Conservation (phyloP, 1,284 basidiomycete species). For the Lentinus polychrous region DNA sequence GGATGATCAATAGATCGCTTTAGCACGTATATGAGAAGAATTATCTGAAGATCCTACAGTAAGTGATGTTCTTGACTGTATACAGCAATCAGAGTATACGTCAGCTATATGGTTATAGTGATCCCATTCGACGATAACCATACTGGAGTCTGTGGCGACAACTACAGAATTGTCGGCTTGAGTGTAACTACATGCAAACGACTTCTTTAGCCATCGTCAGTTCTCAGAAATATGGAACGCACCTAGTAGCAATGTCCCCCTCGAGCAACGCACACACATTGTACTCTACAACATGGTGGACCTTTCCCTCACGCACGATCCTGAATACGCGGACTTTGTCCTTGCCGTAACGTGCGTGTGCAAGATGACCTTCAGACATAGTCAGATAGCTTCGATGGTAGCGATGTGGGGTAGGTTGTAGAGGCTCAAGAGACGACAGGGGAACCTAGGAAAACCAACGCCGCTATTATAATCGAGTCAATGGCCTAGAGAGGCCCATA, state of each 20-base stretch:
- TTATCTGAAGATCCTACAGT: constrained; percentile 49
- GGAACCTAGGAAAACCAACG: too few relatives aligned
- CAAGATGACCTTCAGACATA: constrained; percentile 23
- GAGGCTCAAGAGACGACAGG: too few relatives aligned
- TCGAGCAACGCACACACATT: constrained; percentile 74
- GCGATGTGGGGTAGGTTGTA: too few relatives aligned
- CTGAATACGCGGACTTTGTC: constrained; percentile 81
- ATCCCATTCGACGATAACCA: constrained; percentile 23
- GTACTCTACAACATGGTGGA: constrained; percentile 77
- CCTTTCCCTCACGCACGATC: constrained; percentile 65
- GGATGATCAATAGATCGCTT: background rate
- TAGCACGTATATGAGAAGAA: background rate
- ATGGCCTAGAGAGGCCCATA: too few relatives aligned
- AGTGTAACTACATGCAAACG: constrained; percentile 52
- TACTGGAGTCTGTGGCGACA: constrained; percentile 85
- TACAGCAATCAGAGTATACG: background rate
- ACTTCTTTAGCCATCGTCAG: background rate
- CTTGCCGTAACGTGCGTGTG: constrained; percentile 74
- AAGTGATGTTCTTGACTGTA: constrained; percentile 88
- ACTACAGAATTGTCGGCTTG: constrained; percentile 79
- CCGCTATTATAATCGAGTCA: too few relatives aligned
- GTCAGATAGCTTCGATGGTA: too few relatives aligned
- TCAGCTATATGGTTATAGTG: background rate
- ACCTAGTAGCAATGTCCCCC: constrained; percentile 73
- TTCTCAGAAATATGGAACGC: constrained; percentile 13